phyloP scores from a whole-genome alignment of 2,329 filamentous ascomycete genomes.

The Fonsecaea pedrosoi region DNA sequence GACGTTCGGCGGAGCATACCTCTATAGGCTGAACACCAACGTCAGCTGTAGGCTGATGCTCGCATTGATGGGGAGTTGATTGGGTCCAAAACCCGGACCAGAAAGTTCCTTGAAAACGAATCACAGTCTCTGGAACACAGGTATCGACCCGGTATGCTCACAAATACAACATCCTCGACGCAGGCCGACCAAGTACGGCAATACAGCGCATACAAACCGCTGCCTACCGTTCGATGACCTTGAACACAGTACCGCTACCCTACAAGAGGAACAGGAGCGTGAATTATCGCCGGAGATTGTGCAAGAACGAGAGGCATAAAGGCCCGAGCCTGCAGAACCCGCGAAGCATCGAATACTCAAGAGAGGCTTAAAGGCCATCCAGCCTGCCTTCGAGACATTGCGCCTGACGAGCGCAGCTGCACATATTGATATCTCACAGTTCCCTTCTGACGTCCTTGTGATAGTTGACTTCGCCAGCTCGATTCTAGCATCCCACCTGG shows the following conservation, averaged over 20 bases:
- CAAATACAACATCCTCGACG: neutral
- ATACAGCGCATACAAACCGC: neutral
- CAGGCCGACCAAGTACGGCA: neutral
- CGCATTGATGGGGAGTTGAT: neutral
- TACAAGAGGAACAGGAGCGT: constrained; percentile 5
- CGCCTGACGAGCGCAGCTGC: constrained; percentile 13
- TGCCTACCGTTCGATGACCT: neutral
- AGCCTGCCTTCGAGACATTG: constrained; percentile 18
- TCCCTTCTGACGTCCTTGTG: too few species aligned
- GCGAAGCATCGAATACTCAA: neutral
- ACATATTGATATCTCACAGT: too few species aligned
- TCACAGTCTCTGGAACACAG: neutral
- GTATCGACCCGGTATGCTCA: constrained; percentile 10
- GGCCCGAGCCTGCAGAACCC: neutral
- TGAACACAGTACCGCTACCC: neutral
- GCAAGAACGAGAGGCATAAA: neutral
- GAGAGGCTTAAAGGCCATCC: constrained; percentile 9
- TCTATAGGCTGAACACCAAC: constrained; percentile 63
- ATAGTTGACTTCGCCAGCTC: too few species aligned
- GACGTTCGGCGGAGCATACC: constrained; percentile 60
- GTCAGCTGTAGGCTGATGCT: neutral
- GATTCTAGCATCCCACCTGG: too few species aligned
- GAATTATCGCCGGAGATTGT: constrained; percentile 9
- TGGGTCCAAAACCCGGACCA: neutral
- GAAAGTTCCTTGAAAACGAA: constrained; percentile 2